Evolutionary conservation across 176 grass and related monocot species (phyloP), one percentile per base, ranked within the genome.

Genomic region (Phoenix dactylifera): DNA sequence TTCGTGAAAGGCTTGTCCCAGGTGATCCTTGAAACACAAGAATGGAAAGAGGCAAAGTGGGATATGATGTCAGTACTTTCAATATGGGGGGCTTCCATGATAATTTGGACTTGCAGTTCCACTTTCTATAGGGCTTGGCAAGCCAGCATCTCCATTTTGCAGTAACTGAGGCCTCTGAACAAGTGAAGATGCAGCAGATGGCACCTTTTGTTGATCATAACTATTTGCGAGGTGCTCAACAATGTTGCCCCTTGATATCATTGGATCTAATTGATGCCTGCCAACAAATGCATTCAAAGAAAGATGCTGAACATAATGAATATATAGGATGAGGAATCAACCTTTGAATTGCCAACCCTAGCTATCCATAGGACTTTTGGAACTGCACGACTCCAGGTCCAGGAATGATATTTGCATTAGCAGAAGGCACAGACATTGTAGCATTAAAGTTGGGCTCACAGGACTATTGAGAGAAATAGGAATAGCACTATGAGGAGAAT

Each of bases 361-460:
- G 26, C 60, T 97, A 87, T 4, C 83, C 78, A 55, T 91, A 97
- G 51, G 79, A 72, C 75, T 85, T 90, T 52, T 85, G 85, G 78
- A 81, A 68, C 18, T 88, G 84, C 62, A 80, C 24, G 71, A 78
- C 75, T 59, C 92, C 87, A 28, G 81, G 49, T 68, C 63, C 90
- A 26, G 51, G 30, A 18, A 59, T 39, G 70, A 65, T 25, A 72
- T 77, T 89, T 29, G 80, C 86, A 16, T 57, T 50, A 60, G 71
- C 51, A 74, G 72, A 23, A 74, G 79, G 77, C 57, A 71, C 79
- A 67, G 79, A 69, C 70, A 68, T 63, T 23, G 75, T 90, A 69
- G 70, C 48, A 74, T 52, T 76, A 69, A 90, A 85, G 60, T 76
- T 85, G 76, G 82, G 68, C 68, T 82, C 17, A 82, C 67, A 79